Evolutionary conservation across 2,329 filamentous ascomycete genomes (phyloP).

Genomic region (Sporothrix euskadiensis): DNA sequence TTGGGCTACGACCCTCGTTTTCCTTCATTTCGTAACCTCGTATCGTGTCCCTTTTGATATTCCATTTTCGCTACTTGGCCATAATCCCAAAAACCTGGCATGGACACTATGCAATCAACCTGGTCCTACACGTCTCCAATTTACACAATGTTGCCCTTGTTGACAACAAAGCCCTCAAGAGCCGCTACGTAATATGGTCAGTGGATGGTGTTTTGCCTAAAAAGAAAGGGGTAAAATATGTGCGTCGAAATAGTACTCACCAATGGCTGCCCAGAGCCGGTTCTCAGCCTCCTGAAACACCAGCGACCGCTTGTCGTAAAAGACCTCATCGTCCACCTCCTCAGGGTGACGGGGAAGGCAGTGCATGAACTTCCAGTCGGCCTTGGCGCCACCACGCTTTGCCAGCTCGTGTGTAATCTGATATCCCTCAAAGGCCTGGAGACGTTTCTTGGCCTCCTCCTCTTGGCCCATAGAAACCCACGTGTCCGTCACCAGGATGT

Average conservation of each 20-base stretch:
- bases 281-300: slow-evolving; percentile 97
- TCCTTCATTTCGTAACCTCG: not conserved
- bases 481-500: slow-evolving; percentile 92
- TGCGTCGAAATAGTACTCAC: slow-evolving; percentile 48
- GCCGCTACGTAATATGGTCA: slow-evolving; percentile 52
- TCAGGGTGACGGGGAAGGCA: slow-evolving; percentile 89
- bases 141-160: slow-evolving; percentile 73
- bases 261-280: slow-evolving; percentile 83
- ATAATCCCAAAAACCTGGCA: not conserved
- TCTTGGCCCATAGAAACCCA: slow-evolving; percentile 99
- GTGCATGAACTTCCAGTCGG: slow-evolving; percentile 97
- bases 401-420: slow-evolving; percentile 88
- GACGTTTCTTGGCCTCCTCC: slow-evolving; percentile 71
- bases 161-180: slow-evolving; percentile 88
- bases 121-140: not conserved
- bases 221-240: not conserved
- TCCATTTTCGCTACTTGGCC: not conserved
- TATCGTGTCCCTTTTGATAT: not conserved
- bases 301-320: slow-evolving; percentile 80
- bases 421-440: slow-evolving; percentile 84
- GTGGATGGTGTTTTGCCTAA: not conserved
- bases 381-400: slow-evolving; percentile 78
- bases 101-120: not conserved
- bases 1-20: not conserved
- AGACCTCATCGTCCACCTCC: slow-evolving; percentile 92